Base-by-base conservation (phyloP, 139 green algal genomes). In the Chlorella vulgaris region DNA sequence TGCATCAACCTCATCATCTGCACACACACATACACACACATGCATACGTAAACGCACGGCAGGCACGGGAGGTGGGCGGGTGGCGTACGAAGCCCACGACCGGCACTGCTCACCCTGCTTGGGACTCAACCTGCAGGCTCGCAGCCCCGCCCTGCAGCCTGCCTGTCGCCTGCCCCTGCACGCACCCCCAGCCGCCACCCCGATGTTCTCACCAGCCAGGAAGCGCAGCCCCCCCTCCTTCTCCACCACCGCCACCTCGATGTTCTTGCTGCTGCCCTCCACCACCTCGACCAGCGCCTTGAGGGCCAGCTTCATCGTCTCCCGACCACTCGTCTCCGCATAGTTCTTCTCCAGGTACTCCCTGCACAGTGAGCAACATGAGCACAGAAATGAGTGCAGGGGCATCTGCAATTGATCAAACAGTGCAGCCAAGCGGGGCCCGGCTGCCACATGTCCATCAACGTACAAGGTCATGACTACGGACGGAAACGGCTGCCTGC, bases 271-370 rank as follows among this genome's bases (percentile, higher is more conserved):
- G 47, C 81, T 86, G 36, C 81, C 83, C 47, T 96, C 90, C 76
- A 95, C 89, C 15, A 83, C 77, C 91, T 99, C 97, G 81, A 95
- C 95, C 18, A 99, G 85, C 29, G 97, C 94, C 3, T 89, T 88
- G 33, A 99, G 88, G 15, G 94, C 92, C 78, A 99, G 90, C 90
- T 98, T 99, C 67, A 98, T 76, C 2, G 95, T 94, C 33, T 94
- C 94, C 24, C 88, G 74, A 22, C 93, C 94, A 2, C 66, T 86
- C 7, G 84, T 94, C 73, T 97, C 92, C 36, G 86, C 83, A 47
- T 96, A 99, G 81, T 98, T 90, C 94, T 99, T 99, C 88, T 99
- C 97, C 73, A 99, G 86, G 83, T 94, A 99, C 88, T 99, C 97
- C n/a, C 96, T 83, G 89, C 26, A 97, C 29, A 33, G 28, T 40